These are phyloP conservation scores for Boletus fagicola DNA, from an alignment of 768 basidiomycete species.

Conservation along the genomic window DNA sequence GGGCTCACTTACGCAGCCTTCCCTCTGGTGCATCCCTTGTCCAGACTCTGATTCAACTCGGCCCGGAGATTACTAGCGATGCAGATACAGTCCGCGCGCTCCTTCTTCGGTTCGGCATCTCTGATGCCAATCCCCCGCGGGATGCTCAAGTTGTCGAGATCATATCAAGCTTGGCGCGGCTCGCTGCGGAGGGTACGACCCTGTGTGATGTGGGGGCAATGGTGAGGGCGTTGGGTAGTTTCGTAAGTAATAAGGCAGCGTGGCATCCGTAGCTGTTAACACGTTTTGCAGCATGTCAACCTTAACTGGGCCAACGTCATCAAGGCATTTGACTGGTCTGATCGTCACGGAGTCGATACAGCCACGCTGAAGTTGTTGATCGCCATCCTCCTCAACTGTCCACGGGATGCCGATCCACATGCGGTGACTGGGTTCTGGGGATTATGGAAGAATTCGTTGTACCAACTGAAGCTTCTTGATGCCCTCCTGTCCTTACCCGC, in stretches of 20 bases:
- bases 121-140: slow-evolving; percentile 66
- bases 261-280: slow-evolving; percentile 6
- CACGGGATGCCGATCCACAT: slow-evolving; percentile 72
- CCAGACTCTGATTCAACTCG: slow-evolving; percentile 73
- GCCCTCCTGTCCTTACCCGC: slow-evolving; percentile 84
- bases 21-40: slow-evolving; percentile 66
- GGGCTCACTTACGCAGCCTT: slow-evolving; percentile 44
- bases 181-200: slow-evolving; percentile 69
- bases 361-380: slow-evolving; percentile 87
- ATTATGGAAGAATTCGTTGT: slow-evolving; percentile 79
- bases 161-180: slow-evolving; percentile 61
- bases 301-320: slow-evolving; percentile 83
- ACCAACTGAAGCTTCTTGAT: slow-evolving; percentile 84
- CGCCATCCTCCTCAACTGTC: slow-evolving; percentile 79
- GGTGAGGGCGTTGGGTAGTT: slow-evolving; percentile 67
- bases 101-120: slow-evolving; percentile 71
- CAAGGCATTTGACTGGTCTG: slow-evolving; percentile 80
- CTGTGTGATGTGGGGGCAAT: slow-evolving; percentile 75
- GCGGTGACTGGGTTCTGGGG: slow-evolving; percentile 86
- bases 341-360: slow-evolving; percentile 84
- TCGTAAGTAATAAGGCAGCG: slow-evolving; percentile 51
- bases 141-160: slow-evolving; percentile 72
- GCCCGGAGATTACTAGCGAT: slow-evolving; percentile 76
- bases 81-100: slow-evolving; percentile 66
- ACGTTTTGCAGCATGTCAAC: slow-evolving; percentile 49